These are phyloP conservation scores for Diaporthe amygdali DNA, from an alignment of 2,329 filamentous ascomycete species.

Conservation along the genomic window DNA sequence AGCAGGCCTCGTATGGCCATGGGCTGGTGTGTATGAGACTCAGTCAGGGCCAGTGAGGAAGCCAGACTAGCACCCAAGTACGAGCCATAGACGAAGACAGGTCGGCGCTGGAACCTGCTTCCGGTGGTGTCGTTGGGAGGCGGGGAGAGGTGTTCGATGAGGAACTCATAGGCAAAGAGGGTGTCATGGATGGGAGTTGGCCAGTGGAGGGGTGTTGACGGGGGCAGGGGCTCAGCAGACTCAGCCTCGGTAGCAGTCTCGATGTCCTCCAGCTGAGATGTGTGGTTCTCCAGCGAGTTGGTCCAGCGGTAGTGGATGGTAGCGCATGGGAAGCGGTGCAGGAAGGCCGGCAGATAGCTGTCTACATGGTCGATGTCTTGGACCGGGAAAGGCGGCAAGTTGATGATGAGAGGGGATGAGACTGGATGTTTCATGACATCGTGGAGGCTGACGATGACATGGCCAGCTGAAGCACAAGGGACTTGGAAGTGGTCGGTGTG, in stretches of 20 bases:
- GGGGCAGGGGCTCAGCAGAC: neutral
- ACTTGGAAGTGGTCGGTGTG: conserved; percentile 49
- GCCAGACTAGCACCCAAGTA: conserved; percentile 64
- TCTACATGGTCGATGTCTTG: conserved; percentile 28
- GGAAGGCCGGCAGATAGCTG: conserved; percentile 45
- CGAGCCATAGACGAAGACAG: conserved; percentile 59
- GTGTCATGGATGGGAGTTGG: conserved; percentile 64
- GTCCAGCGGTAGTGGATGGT: conserved; percentile 67
- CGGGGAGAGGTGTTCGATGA: conserved; percentile 50
- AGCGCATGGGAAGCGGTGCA: conserved; percentile 51
- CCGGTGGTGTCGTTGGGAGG: conserved; percentile 24
- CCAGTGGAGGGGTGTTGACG: conserved; percentile 46
- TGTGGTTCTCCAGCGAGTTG: neutral
- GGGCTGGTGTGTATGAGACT: conserved; percentile 47
- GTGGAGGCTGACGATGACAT: conserved; percentile 57
- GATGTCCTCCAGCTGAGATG: neutral
- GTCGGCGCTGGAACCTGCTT: conserved; percentile 38
- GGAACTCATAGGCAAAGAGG: conserved; percentile 58
- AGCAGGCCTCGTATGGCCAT: conserved; percentile 59
- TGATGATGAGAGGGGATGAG: conserved; percentile 55
- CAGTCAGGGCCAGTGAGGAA: conserved; percentile 61
- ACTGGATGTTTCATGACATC: conserved; percentile 46
- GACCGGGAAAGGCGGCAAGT: conserved; percentile 57
- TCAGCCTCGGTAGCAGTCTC: neutral
- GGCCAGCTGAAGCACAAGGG: conserved; percentile 53